Base-by-base conservation (phyloP, 192 early-diverging fungal genomes). In the Coemansia sp. region DNA sequence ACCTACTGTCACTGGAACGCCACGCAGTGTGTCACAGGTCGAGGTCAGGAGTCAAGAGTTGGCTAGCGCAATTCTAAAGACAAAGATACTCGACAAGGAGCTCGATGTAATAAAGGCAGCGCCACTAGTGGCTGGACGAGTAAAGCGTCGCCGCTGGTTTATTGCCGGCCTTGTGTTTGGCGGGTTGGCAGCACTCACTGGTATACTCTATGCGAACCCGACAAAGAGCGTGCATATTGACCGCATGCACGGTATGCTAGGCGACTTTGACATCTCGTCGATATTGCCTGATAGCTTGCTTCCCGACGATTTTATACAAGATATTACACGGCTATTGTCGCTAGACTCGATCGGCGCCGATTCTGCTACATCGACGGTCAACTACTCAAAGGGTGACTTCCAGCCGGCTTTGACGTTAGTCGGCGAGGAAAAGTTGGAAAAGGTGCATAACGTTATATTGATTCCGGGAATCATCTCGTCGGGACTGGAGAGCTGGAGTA, bases 401-500 rank as follows among this genome's bases (percentile, higher is more conserved):
- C 68, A 81, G 64, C 84, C 84, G 12, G 84, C 76, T 9, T 44
- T 71, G 67, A 42, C 69, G 6, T 25, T 85, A 48, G 80, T 62
- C 5, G 41, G 9, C 0, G 67, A 80, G 44, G 84, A 85, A 32
- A 62, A 45, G 39, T 51, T 84, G 45, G 48, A 31, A 5, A 75
- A 72, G 51, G 66, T 39, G 36, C 85, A 81, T 62, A 89, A 89
- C 51, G 92, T 97, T 0, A 86, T 94, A 0, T 69, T 97, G 62
- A 90, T 97, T 12, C 95, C 94, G 0, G 95, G 95, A 11, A 94
- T 95, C 67, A 91, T 94, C 10, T 93, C 92, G 0, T 91, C 94
- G 8, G 93, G 91, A 1, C 80, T 97, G 23, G 94, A 95, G 77
- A 93, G 91, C 64, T 96, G 94, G 94, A 91, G 90, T 44, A 91